Conservation (phyloP, 2,329 filamentous ascomycete species). For the Penicillium rolfsii region DNA sequence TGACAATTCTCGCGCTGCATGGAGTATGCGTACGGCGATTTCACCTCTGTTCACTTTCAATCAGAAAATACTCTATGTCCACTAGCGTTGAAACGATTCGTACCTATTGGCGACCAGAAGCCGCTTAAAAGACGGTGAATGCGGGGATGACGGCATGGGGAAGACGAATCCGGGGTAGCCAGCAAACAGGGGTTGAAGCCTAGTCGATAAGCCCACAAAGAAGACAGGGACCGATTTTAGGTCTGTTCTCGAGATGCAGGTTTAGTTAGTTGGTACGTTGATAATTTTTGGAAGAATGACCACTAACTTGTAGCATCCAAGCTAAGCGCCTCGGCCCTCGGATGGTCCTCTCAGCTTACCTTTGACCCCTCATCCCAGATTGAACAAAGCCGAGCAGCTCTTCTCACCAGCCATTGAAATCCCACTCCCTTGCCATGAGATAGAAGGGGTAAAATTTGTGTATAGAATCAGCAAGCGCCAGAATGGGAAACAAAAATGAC, state of each 20-base stretch:
- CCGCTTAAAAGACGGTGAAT: slow-evolving; percentile 49
- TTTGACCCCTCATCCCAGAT: slow-evolving; percentile 5
- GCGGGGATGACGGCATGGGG: slow-evolving; percentile 29
- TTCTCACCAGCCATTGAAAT: background rate
- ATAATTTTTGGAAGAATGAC: background rate
- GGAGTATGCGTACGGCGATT: slow-evolving; percentile 64
- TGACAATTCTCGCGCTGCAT: slow-evolving; percentile 61
- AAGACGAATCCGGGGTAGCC: slow-evolving; percentile 13
- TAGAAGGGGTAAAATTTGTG: slow-evolving; percentile 4
- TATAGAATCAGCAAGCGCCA: slow-evolving; percentile 11
- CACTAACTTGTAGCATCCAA: background rate
- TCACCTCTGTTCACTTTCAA: slow-evolving; percentile 55
- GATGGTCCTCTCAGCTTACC: slow-evolving; percentile 1
- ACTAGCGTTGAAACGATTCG: background rate
- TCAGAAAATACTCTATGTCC: background rate
- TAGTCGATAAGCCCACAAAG: background rate
- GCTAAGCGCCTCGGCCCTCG: slow-evolving; percentile 27
- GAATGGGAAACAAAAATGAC: slow-evolving; percentile 19
- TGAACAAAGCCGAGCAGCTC: background rate
- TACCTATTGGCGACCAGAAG: slow-evolving; percentile 60
- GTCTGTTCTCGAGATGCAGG: background rate
- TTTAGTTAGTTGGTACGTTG: background rate
- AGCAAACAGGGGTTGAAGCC: background rate
- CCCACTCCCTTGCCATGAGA: background rate
- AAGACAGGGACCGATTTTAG: background rate